A percentile compares a stretch with the other conserved stretches of the same genome.
Conservation (phyloP, 805 yeast genomes). For the Debaryomyces prosopidis region DNA sequence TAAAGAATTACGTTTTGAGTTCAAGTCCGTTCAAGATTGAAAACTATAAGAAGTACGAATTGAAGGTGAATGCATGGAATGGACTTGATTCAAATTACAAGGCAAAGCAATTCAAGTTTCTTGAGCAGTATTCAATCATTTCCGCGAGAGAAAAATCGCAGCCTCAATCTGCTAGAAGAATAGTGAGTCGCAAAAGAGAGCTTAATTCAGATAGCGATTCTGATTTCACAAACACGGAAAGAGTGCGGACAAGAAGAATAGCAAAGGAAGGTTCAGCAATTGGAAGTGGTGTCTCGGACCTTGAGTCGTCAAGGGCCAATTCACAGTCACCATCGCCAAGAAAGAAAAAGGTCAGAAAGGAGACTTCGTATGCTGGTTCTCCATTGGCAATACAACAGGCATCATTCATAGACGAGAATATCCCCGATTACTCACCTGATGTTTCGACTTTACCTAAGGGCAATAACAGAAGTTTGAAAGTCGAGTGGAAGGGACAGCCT, state of each 20-base stretch:
- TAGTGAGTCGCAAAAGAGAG: slow-evolving; percentile 3
- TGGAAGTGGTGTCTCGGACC: slow-evolving; percentile 2
- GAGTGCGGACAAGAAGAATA: slow-evolving; percentile 61
- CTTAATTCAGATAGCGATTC: slow-evolving; percentile 33
- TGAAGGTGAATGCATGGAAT: slow-evolving; percentile 55
- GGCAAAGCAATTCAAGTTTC: slow-evolving; percentile 49
- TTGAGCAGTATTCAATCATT: slow-evolving; percentile 49
- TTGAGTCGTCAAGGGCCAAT: slow-evolving; percentile 4
- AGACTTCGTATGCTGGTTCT: slow-evolving; percentile 27
- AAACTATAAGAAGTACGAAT: slow-evolving; percentile 43
- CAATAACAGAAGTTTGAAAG: slow-evolving; percentile 69
- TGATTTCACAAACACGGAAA: slow-evolving; percentile 34
- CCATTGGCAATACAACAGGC: slow-evolving; percentile 45
- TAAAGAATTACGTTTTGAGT: slow-evolving; percentile 18
- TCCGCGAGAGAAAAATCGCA: slow-evolving; percentile 9
- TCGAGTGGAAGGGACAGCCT: slow-evolving; percentile 98
- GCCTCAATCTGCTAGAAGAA: background rate
- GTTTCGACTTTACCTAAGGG: slow-evolving; percentile 60
- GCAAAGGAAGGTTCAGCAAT: slow-evolving; percentile 37
- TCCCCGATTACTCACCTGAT: slow-evolving; percentile 86
- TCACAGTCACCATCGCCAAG: slow-evolving; percentile 30
- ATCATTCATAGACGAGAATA: slow-evolving; percentile 61
- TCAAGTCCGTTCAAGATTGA: slow-evolving; percentile 49
- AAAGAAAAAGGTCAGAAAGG: slow-evolving; percentile 41
- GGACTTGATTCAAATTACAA: slow-evolving; percentile 47